Evolutionary conservation across 441 rosid genomes (phyloP).

Genomic region (Gossypium laxum): DNA sequence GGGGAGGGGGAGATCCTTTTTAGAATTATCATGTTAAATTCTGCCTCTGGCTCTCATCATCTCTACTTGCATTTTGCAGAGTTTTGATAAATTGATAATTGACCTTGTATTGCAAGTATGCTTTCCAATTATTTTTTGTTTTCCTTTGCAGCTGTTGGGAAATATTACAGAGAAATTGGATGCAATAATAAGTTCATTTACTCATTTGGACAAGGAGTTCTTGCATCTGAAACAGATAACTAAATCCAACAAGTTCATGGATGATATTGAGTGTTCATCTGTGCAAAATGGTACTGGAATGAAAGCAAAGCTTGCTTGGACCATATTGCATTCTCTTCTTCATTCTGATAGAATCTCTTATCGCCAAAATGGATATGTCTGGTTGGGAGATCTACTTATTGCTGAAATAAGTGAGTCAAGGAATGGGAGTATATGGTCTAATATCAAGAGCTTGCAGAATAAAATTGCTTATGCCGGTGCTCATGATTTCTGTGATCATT

Average conservation of each 20-base stretch:
- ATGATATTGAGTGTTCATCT: constrained; percentile 35
- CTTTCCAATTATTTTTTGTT: constrained; percentile 5
- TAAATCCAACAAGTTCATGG: constrained; percentile 60
- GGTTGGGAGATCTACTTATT: constrained; percentile 92
- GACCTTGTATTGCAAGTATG: not conserved
- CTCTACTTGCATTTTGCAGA: not conserved
- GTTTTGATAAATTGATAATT: not conserved
- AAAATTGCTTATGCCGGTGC: constrained; percentile 64
- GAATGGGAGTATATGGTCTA: constrained; percentile 56
- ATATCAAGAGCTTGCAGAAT: constrained; percentile 55
- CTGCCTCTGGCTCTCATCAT: not conserved
- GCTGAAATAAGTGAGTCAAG: constrained; percentile 76
- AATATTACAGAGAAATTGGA: constrained; percentile 71
- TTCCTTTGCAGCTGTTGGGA: constrained; percentile 69
- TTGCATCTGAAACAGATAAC: constrained; percentile 66
- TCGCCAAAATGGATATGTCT: constrained; percentile 80
- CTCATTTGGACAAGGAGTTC: constrained; percentile 87
- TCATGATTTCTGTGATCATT: constrained; percentile 48
- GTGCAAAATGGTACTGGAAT: constrained; percentile 35
- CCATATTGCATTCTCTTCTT: constrained; percentile 88
- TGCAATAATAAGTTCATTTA: constrained; percentile 63
- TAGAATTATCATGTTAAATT: constrained; percentile 4
- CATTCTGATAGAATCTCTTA: constrained; percentile 77
- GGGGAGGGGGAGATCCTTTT: not conserved
- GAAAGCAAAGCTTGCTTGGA: constrained; percentile 73